Evolutionary conservation across 495 filamentous ascomycete genomes (phyloP).

Genomic region (Penicillium fimorum): DNA sequence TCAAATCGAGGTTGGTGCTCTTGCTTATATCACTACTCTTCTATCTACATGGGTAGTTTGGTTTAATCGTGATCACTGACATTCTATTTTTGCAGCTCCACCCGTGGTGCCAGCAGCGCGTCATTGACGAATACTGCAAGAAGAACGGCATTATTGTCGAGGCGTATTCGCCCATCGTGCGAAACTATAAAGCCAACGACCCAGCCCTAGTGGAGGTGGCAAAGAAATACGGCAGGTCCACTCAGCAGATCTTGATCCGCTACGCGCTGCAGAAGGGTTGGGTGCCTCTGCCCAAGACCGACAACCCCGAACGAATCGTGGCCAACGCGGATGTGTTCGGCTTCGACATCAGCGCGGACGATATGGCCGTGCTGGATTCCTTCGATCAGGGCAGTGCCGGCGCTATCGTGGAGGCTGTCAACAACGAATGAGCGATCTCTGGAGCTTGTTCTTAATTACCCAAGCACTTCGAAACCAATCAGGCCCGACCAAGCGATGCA

Average conservation of each 20-base stretch:
- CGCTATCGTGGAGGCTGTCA: slow-evolving; percentile 53
- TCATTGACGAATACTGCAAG: slow-evolving; percentile 59
- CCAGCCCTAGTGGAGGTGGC: slow-evolving; percentile 51
- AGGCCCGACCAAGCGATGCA: background rate
- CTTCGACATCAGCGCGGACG: slow-evolving; percentile 60
- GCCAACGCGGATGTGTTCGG: slow-evolving; percentile 65
- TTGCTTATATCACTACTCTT: background rate
- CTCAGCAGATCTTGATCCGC: slow-evolving; percentile 54
- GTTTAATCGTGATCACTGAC: slow-evolving; percentile 2
- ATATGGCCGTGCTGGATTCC: slow-evolving; percentile 62
- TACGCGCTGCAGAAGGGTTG: slow-evolving; percentile 66
- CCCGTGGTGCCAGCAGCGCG: slow-evolving; percentile 65
- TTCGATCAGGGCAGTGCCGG: slow-evolving; percentile 61
- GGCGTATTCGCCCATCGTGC: slow-evolving; percentile 66
- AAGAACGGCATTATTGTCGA: slow-evolving; percentile 59
- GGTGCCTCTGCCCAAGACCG: slow-evolving; percentile 73
- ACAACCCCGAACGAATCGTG: slow-evolving; percentile 58
- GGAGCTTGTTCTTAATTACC: background rate
- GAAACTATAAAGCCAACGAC: slow-evolving; percentile 59
- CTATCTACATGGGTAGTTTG: background rate
- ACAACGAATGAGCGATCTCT: slow-evolving; percentile 37
- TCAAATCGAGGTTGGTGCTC: slow-evolving; percentile 59
- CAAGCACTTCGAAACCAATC: background rate
- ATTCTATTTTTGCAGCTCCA: slow-evolving; percentile 49
- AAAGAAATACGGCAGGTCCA: slow-evolving; percentile 50